Evolutionary conservation across 2,329 filamentous ascomycete genomes (phyloP).

Genomic region (Didymella lethalis): DNA sequence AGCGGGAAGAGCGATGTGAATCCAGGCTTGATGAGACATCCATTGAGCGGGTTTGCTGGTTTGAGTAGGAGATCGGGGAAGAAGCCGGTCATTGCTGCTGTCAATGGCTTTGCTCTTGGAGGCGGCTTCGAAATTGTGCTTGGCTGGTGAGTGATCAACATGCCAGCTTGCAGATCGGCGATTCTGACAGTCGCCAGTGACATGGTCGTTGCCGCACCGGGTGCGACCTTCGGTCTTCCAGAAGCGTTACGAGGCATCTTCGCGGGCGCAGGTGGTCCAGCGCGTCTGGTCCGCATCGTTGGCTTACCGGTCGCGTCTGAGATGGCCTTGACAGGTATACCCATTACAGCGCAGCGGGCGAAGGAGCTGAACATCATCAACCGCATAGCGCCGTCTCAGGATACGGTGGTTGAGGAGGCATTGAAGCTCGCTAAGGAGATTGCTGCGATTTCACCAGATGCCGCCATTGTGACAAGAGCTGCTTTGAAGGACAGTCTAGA

Average conservation of each 20-base stretch:
- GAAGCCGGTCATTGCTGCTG: conserved; percentile 67
- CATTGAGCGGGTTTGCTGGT: conserved; percentile 62
- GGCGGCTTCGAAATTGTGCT: conserved; percentile 66
- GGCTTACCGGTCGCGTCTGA: conserved; percentile 60
- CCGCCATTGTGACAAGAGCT: conserved; percentile 49
- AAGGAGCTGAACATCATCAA: conserved; percentile 54
- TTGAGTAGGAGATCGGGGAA: conserved; percentile 65
- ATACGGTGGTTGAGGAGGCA: conserved; percentile 48
- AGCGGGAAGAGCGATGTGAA: conserved; percentile 34
- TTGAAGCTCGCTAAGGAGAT: conserved; percentile 48
- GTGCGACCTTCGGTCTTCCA: conserved; percentile 61
- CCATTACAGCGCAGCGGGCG: conserved; percentile 56
- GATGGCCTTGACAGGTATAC: conserved; percentile 59
- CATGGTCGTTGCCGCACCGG: conserved; percentile 62
- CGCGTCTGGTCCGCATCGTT: conserved; percentile 59
- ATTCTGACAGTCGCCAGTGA: conserved; percentile 50
- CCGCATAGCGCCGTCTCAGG: conserved; percentile 47
- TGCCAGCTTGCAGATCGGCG: too few species aligned
- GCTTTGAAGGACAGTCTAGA: conserved; percentile 48
- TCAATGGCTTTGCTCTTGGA: conserved; percentile 65
- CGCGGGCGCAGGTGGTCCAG: conserved; percentile 61
- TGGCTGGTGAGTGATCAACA: conserved; percentile 56
- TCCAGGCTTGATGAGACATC: conserved; percentile 49
- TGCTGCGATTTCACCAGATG: conserved; percentile 48
- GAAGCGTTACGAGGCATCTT: conserved; percentile 64